Conservation (phyloP, 139 green algal species). For the Monoraphidium neglectum region DNA sequence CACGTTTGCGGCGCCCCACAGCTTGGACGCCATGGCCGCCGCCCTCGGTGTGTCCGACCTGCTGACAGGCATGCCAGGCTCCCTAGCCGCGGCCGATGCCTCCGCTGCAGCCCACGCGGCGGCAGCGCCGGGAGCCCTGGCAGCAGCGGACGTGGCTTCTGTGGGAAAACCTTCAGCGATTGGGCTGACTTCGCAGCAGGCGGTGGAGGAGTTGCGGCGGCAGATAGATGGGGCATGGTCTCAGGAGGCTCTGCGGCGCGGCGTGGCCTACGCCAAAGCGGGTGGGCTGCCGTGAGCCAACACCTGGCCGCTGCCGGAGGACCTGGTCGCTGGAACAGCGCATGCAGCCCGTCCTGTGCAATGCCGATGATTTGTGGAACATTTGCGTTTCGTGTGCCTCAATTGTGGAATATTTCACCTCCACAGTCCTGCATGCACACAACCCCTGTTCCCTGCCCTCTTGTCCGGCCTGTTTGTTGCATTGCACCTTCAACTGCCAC, state of each 20-base stretch:
- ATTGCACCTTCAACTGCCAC: not conserved
- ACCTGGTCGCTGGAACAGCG: not conserved
- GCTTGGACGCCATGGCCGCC: slow-evolving; percentile 31
- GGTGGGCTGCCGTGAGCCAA: slow-evolving; percentile 1
- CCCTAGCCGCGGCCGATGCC: not conserved
- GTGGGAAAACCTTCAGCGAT: too few species aligned
- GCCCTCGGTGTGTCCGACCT: slow-evolving; percentile 6
- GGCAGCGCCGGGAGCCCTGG: not conserved
- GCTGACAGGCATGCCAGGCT: slow-evolving; percentile 20
- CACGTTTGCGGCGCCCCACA: slow-evolving; percentile 22
- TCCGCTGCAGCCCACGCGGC: not conserved
- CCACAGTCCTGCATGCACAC: not conserved
- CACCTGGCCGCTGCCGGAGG: not conserved
- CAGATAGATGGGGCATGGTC: slow-evolving; percentile 39
- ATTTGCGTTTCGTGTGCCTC: not conserved
- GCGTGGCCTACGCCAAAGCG: slow-evolving; percentile 33
- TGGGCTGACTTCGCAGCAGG: too few species aligned
- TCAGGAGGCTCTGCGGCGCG: slow-evolving; percentile 33
- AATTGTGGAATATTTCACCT: not conserved
- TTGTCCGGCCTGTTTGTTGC: not conserved
- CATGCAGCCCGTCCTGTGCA: not conserved
- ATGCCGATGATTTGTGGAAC: not conserved
- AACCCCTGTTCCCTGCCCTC: not conserved
- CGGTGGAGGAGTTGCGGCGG: slow-evolving; percentile 1
- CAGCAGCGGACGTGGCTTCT: too few species aligned